Evolutionary conservation across 495 filamentous ascomycete species (phyloP), one percentile per base, ranked within the genome.

Genomic region (Penicillium cinerascens): DNA sequence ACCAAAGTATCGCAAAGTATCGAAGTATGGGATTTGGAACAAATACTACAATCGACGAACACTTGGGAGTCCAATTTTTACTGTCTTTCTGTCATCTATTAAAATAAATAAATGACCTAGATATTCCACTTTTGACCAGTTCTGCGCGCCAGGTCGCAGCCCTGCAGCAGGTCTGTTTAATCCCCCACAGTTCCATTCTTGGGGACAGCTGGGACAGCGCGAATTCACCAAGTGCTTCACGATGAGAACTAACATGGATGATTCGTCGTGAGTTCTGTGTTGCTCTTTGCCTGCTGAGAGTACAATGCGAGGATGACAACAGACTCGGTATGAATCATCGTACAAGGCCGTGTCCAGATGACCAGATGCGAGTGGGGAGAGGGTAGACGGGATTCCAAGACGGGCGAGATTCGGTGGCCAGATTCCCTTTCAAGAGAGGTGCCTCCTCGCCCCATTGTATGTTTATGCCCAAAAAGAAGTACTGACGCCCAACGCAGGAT

Each of bases 401-500:
- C 18, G 33, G 43, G 13, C 18, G 39, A 41, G 27, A 49, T 33
- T 27, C 29, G 33, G 50, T 42, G 35, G 47, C 29, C 51, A 29
- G 41, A 47, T 25, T 33, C 54, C 63, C 15, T 27, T 54, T 66
- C 43, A 33, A 54, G 62, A 38, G 22, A 23, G 22, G 22, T 56
- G 41, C 54, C 45, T 58, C 39, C 36, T 55, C 46, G 46, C 52
- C 42, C 38, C 49, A 46, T 47, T 37, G 21, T 43, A 33, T 13
- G 45, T 64, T 54, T 53, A 42, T 66, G 63, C 60, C 63, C 61
- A 61, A 66, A 36, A 23, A 5, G 39, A 64, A 49, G 55, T 53
- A 53, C 50, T 35, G 55, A 49, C 39, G 61, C 59, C 63, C 57
- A 51, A 64, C 52, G 52, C 38, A 55, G 42, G 50, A 48, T 48